Evolutionary conservation across 805 yeast species (phyloP).

Genomic region (Jamesozyma gamospora): DNA sequence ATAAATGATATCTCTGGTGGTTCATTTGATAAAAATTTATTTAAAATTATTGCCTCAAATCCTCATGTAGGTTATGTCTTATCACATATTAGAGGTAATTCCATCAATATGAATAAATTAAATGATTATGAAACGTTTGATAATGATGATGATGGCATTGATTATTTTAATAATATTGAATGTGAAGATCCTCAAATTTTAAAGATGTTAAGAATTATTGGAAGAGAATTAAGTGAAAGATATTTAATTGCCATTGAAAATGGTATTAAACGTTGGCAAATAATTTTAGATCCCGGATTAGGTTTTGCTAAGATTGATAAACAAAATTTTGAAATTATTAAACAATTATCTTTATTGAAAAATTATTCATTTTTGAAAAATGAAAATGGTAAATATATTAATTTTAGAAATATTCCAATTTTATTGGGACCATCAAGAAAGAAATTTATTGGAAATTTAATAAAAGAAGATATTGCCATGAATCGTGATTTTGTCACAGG

Average conservation of each 20-base stretch:
- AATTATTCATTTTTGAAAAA: conserved; percentile 31
- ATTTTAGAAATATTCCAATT: conserved; percentile 42
- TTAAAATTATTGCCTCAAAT: conserved; percentile 53
- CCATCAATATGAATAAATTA: conserved; percentile 56
- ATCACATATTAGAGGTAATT: conserved; percentile 79
- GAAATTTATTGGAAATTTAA: conserved; percentile 68
- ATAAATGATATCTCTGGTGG: conserved; percentile 90
- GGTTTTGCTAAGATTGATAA: conserved; percentile 84
- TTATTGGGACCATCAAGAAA: conserved; percentile 86
- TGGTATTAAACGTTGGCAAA: conserved; percentile 83
- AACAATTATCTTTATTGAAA: conserved; percentile 39
- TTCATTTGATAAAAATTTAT: conserved; percentile 53
- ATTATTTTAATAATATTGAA: conserved; percentile 10
- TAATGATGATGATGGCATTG: conserved; percentile 5
- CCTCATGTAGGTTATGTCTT: conserved; percentile 65
- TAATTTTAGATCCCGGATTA: conserved; percentile 86
- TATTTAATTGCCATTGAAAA: conserved; percentile 44
- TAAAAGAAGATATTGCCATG: conserved; percentile 44
- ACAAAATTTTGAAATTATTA: conserved; percentile 62
- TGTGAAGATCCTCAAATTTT: background rate
- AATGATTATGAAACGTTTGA: conserved; percentile 41
- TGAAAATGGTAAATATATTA: conserved; percentile 18
- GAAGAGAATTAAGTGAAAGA: conserved; percentile 52
- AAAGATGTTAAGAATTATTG: conserved; percentile 36
- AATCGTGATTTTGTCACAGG: conserved; percentile 71